phyloP scores from a whole-genome alignment of 2,329 filamentous ascomycete species.

The Malbranchea cinnamomea region DNA sequence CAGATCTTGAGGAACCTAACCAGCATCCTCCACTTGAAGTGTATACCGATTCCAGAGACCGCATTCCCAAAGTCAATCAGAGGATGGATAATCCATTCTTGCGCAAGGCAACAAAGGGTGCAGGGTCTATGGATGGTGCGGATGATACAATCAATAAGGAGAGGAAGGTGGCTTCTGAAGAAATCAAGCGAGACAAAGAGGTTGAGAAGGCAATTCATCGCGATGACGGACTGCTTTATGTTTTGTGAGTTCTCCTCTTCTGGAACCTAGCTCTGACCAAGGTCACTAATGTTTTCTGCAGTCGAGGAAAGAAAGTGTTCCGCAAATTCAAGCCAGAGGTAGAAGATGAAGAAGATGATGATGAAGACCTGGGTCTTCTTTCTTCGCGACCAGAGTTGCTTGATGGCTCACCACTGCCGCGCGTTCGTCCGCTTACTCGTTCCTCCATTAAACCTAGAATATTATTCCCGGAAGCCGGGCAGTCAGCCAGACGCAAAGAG shows the following conservation, averaged over 20 bases:
- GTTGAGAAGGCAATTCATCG: constrained; percentile 37
- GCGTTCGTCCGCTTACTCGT: constrained; percentile 38
- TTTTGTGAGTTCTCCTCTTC: constrained; percentile 38
- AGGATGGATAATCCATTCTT: constrained; percentile 43
- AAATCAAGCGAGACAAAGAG: constrained; percentile 19
- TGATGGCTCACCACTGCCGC: constrained; percentile 15
- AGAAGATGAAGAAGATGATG: constrained; percentile 26
- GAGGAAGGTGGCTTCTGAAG: constrained; percentile 19
- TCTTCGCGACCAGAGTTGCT: constrained; percentile 25
- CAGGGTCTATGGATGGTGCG: constrained; percentile 5
- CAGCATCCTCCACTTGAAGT: constrained; percentile 38
- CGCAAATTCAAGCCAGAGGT: constrained; percentile 35
- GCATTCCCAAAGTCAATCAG: constrained; percentile 38
- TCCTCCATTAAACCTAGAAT: constrained; percentile 44
- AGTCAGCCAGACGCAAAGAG: constrained; percentile 40
- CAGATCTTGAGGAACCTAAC: constrained; percentile 16
- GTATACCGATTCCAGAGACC: constrained; percentile 49
- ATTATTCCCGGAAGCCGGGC: constrained; percentile 39
- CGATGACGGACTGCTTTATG: constrained; percentile 44
- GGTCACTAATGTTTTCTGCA: constrained; percentile 21
- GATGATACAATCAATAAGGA: constrained; percentile 16
- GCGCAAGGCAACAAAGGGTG: constrained; percentile 22
- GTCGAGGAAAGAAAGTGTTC: constrained; percentile 48
- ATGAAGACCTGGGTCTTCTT: constrained; percentile 29
- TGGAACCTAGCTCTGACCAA: constrained; percentile 1